Evolutionary conservation across 768 basidiomycete genomes (phyloP).

Genomic region (Lentinula aciculospora): DNA sequence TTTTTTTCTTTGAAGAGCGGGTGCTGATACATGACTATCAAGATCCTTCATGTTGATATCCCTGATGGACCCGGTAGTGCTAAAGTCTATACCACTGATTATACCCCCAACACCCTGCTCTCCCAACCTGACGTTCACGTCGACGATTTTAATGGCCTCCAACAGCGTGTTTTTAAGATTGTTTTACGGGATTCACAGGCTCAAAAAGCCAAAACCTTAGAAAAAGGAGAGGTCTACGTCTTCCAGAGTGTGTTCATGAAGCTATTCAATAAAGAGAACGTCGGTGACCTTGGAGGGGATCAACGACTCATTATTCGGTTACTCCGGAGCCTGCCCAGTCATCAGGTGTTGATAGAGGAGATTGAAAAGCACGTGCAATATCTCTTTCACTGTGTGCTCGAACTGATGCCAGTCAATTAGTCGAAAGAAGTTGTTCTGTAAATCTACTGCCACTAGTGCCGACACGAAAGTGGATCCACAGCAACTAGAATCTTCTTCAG

Average conservation of each 20-base stretch:
- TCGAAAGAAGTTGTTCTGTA: background rate
- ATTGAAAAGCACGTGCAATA: slow-evolving; percentile 32
- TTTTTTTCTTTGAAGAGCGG: background rate
- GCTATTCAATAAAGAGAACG: slow-evolving; percentile 20
- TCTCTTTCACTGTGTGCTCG: background rate
- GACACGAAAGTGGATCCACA: background rate
- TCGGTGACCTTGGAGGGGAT: slow-evolving; percentile 42
- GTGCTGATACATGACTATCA: background rate
- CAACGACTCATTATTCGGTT: slow-evolving; percentile 39
- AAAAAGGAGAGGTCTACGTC: slow-evolving; percentile 34
- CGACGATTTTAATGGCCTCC: slow-evolving; percentile 39
- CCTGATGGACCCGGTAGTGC: background rate
- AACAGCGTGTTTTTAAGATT: slow-evolving; percentile 47
- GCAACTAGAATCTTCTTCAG: background rate
- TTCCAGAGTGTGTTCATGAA: slow-evolving; percentile 51
- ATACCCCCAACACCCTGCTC: slow-evolving; percentile 46
- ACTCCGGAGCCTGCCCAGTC: slow-evolving; percentile 27
- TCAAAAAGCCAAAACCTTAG: slow-evolving; percentile 29
- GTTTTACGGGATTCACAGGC: slow-evolving; percentile 43
- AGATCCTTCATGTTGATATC: background rate
- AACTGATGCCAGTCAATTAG: background rate
- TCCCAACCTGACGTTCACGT: slow-evolving; percentile 20
- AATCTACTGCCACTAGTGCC: background rate
- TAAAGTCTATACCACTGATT: slow-evolving; percentile 59
- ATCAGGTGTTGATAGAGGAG: slow-evolving; percentile 30